Evolutionary conservation across 495 filamentous ascomycete genomes (phyloP), one percentile per base, ranked within the genome.

Genomic region (Neurospora hispaniola): DNA sequence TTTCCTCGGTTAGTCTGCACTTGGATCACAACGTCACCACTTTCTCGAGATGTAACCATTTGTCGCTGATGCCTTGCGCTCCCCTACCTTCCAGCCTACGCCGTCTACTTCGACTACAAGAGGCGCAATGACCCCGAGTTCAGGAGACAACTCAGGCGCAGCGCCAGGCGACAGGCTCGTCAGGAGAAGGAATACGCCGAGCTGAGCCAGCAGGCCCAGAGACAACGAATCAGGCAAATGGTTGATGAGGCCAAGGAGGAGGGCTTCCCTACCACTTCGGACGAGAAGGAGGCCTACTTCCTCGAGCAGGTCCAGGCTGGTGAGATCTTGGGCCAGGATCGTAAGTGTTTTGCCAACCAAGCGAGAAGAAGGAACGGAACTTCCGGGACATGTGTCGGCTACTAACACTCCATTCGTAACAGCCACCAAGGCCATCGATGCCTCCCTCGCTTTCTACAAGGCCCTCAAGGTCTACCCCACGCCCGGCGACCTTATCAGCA

Each of bases 391-490:
- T n/a, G 31, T 42, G 48, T 42, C 14, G 35, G 23, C 71, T 71
- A 62, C 71, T 71, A 46, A 71, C 72, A 43, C 11, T 16, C 23
- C 41, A 12, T 41, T 14, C 16, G 39, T 18, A 12, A 72, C 79
- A 96, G 93, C 91, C 74, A 82, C 88, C 72, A 88, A 91, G 76
- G 88, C 88, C 43, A 76, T 97, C 42, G 94, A 98, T 69, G 93
- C 96, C 69, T 94, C 96, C 38, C 86, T 98, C 70, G 91, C 91
- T 82, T 98, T 99, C 84, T 99, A 97, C 89, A 94, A 92, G 87
- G 96, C 96, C 46, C 87, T 99, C 77, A 99, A 98, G 87, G 96
- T 99, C 43, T 99, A 99, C 83, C 96, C 96, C 10, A 90, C 93
- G 75, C 96, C 96, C 9, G 88, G 89, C 78, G 96, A 98, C 78